Percentiles rank a stretch among this genome's conserved stretches.
phyloP scores from a whole-genome alignment of 805 yeast genomes.

The Candida lessepsii region DNA sequence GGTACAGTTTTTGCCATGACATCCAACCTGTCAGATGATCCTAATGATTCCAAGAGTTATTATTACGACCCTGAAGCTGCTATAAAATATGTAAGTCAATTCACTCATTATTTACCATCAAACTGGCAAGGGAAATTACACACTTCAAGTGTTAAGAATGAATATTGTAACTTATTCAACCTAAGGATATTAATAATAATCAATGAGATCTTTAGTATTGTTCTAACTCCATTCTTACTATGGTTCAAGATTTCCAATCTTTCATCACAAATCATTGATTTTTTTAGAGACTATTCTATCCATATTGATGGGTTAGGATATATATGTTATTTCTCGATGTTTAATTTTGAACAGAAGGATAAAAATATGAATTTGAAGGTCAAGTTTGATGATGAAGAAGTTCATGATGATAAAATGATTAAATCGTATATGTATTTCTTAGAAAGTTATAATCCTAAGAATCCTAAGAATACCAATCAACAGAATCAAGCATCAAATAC shows the following conservation, averaged over 20 bases:
- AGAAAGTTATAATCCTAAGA: constrained; percentile 62
- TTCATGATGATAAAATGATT: constrained; percentile 82
- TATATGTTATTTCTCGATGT: constrained; percentile 92
- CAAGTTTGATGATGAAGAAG: constrained; percentile 17
- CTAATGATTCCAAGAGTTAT: constrained; percentile 22
- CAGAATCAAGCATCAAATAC: too few relatives aligned
- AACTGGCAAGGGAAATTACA: constrained; percentile 86
- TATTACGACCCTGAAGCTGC: constrained; percentile 94
- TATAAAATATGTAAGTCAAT: constrained; percentile 74
- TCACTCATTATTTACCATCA: constrained; percentile 86
- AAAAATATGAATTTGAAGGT: constrained; percentile 31
- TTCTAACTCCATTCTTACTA: constrained; percentile 84
- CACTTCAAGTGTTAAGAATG: constrained; percentile 77
- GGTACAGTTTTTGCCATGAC: constrained; percentile 89
- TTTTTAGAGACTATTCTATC: constrained; percentile 83
- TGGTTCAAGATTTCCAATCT: constrained; percentile 78
- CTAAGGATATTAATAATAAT: constrained; percentile 67
- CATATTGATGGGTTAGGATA: constrained; percentile 95
- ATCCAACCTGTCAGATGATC: constrained; percentile 29
- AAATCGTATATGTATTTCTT: constrained; percentile 84
- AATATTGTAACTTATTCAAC: constrained; percentile 77
- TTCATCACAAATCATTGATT: constrained; percentile 78
- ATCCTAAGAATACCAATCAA: too few relatives aligned
- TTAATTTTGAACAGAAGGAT: constrained; percentile 67
- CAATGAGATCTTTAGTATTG: constrained; percentile 76